Evolutionary conservation across 202 grass and related monocot species (phyloP).

Genomic region (Eragrostis tef): DNA sequence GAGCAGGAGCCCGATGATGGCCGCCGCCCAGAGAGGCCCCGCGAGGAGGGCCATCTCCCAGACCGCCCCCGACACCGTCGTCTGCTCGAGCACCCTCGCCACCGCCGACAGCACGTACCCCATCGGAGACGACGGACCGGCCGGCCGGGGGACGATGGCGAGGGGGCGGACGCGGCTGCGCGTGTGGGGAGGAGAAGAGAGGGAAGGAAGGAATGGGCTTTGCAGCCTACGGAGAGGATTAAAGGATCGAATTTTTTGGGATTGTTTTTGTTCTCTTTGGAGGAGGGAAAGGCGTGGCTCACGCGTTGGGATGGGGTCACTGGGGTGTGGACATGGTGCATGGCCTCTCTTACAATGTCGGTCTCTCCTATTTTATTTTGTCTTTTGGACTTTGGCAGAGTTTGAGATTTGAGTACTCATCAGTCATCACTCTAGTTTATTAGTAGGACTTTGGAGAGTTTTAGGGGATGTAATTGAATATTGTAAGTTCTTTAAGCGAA

Average conservation of each 20-base stretch:
- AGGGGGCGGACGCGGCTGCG: constrained; percentile 15
- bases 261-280: neutral
- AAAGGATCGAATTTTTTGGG: constrained; percentile 46
- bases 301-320: constrained; percentile 36
- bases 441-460: neutral
- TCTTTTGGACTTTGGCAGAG: neutral
- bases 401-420: neutral
- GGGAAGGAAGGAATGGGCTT: constrained; percentile 31
- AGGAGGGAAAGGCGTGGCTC: constrained; percentile 43
- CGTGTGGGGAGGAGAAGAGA: neutral
- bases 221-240: constrained; percentile 51
- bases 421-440: no score
- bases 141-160: constrained; percentile 23
- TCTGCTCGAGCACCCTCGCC: constrained; percentile 60
- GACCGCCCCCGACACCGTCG: constrained; percentile 60
- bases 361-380: neutral
- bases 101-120: constrained; percentile 75
- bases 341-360: neutral
- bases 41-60: constrained; percentile 76
- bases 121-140: constrained; percentile 52
- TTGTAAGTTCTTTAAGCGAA: neutral
- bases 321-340: constrained; percentile 54
- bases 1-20: constrained; percentile 72
- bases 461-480: neutral
- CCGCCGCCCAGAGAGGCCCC: constrained; percentile 79